Conservation (phyloP, 2,329 filamentous ascomycete genomes). For the Annulohypoxylon truncatum region DNA sequence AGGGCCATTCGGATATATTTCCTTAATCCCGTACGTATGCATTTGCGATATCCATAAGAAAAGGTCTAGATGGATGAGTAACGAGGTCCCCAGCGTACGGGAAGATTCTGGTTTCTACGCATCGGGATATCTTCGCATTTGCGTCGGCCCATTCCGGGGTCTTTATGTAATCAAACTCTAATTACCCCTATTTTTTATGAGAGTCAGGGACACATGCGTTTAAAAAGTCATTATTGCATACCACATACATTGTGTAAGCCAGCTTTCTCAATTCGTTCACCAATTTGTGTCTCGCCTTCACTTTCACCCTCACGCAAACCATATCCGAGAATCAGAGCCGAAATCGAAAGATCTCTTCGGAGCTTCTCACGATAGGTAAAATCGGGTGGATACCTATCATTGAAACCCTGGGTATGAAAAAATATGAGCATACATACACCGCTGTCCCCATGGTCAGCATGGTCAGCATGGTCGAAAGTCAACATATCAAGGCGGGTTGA, state of each 20-base stretch:
- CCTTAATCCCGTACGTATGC: neutral
- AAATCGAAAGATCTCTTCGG: neutral
- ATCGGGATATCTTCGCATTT: conserved; percentile 18
- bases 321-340: neutral
- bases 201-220: no score
- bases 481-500: neutral
- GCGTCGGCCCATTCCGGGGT: conserved; percentile 1
- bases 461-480: neutral
- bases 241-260: no score
- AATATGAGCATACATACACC: neutral
- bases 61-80: neutral
- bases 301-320: neutral
- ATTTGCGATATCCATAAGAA: neutral
- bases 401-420: neutral
- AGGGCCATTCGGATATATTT: neutral
- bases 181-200: neutral
- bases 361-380: neutral
- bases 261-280: no score
- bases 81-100: neutral
- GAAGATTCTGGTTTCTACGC: conserved; percentile 7
- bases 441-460: neutral
- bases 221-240: neutral
- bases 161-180: neutral
- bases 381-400: neutral
- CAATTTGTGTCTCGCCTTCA: neutral